A percentile compares a stretch with the other conserved stretches of the same genome.
Evolutionary conservation across 352 stramenopile genomes (phyloP).

Genomic region (Vaucheria bursata): DNA sequence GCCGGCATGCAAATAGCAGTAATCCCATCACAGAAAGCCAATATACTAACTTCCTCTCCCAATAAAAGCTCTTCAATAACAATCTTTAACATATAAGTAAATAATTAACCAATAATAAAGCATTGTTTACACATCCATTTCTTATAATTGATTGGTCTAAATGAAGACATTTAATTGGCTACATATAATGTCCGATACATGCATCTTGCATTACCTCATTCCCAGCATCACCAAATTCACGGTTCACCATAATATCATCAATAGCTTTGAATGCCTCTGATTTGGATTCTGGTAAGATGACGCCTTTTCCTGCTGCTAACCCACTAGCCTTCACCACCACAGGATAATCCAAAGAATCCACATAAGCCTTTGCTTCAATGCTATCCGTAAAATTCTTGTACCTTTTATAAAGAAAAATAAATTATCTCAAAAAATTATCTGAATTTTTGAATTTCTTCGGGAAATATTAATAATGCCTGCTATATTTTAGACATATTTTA

Average conservation of each 20-base stretch:
- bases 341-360: constrained; percentile 77
- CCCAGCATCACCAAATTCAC: constrained; percentile 80
- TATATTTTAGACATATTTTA: too few relatives aligned
- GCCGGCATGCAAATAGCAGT: constrained; percentile 36
- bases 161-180: too few relatives aligned
- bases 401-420: too few relatives aligned
- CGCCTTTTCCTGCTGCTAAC: constrained; percentile 96
- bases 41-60: constrained; percentile 62
- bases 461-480: too few relatives aligned
- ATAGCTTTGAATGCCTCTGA: constrained; percentile 79
- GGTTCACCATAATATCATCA: constrained; percentile 92
- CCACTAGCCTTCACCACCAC: constrained; percentile 99
- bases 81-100: constrained; percentile 54
- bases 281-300: constrained; percentile 87
- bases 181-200: too few relatives aligned
- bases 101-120: too few relatives aligned
- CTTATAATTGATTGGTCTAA: too few relatives aligned
- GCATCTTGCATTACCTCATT: constrained; percentile 83
- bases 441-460: too few relatives aligned
- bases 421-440: too few relatives aligned
- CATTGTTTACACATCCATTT: too few relatives aligned
- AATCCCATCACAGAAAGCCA: constrained; percentile 95
- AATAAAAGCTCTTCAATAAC: constrained; percentile 97
- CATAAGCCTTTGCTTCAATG: constrained; percentile 74
- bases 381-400: constrained; percentile 93